phyloP scores from a whole-genome alignment of 495 filamentous ascomycete genomes.

The Lindgomyces ingoldianus region DNA sequence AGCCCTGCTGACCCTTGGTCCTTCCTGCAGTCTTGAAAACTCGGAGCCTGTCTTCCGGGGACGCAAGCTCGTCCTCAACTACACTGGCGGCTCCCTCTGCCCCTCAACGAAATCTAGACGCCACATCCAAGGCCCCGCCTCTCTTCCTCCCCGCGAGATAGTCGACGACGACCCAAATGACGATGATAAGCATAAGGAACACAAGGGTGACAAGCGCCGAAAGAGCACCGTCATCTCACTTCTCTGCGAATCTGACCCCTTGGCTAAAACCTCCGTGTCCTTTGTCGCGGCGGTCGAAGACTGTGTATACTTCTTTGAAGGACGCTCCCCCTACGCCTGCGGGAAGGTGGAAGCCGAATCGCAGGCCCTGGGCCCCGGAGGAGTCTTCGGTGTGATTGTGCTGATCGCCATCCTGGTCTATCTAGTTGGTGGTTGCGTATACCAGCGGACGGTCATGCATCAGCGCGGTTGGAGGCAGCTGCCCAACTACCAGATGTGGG shows the following conservation, averaged over 20 bases:
- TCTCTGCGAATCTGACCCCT: conserved; percentile 80
- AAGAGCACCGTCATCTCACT: conserved; percentile 92
- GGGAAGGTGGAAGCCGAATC: conserved; percentile 64
- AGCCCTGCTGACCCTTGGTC: conserved; percentile 6
- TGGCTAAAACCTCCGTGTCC: conserved; percentile 62
- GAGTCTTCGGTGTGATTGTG: conserved; percentile 91
- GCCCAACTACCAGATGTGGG: conserved; percentile 92
- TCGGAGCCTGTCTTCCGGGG: conserved; percentile 73
- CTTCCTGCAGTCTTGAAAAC: conserved; percentile 61
- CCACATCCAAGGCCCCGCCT: conserved; percentile 37
- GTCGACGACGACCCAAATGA: conserved; percentile 47
- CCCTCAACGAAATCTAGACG: conserved; percentile 39
- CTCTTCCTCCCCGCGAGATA: conserved; percentile 34
- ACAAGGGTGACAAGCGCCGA: conserved; percentile 49
- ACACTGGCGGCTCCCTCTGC: conserved; percentile 86
- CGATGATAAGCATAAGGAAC: conserved; percentile 43
- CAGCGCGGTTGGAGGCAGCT: conserved; percentile 94
- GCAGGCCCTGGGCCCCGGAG: conserved; percentile 73
- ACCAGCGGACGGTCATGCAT: conserved; percentile 92
- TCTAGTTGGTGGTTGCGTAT: conserved; percentile 87
- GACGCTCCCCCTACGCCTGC: conserved; percentile 85
- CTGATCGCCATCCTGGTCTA: conserved; percentile 84
- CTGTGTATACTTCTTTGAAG: conserved; percentile 96
- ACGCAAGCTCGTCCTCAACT: conserved; percentile 88
- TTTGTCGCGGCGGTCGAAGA: conserved; percentile 84